Evolutionary conservation across 2,329 filamentous ascomycete genomes (phyloP).

Genomic region (Knufia fluminis): DNA sequence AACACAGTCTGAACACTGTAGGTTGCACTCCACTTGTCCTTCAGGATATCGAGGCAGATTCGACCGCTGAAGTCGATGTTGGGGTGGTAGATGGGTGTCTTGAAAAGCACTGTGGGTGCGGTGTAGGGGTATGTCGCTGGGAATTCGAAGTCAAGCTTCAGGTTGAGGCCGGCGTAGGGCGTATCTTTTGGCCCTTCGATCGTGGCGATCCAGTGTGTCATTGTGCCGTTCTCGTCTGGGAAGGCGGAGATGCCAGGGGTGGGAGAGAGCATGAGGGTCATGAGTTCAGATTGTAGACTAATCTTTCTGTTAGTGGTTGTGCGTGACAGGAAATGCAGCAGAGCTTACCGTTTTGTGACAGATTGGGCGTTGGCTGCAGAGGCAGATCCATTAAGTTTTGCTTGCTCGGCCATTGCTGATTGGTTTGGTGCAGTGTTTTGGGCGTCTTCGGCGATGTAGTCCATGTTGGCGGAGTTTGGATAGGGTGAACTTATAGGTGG

Average conservation of each 20-base stretch:
- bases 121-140: constrained; percentile 88
- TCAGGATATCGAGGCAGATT: constrained; percentile 95
- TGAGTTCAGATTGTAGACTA: constrained; percentile 92
- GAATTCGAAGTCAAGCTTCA: constrained; percentile 90
- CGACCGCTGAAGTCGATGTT: constrained; percentile 96
- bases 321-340: not conserved
- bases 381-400: constrained; percentile 49
- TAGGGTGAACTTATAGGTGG: not conserved
- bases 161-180: constrained; percentile 74
- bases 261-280: constrained; percentile 95
- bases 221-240: constrained; percentile 78
- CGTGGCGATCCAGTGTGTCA: constrained; percentile 87
- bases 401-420: constrained; percentile 41
- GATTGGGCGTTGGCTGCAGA: constrained; percentile 60
- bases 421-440: constrained; percentile 58
- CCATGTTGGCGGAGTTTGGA: not conserved
- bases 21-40: constrained; percentile 97
- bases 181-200: constrained; percentile 87
- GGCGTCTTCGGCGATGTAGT: not conserved
- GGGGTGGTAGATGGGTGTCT: constrained; percentile 97
- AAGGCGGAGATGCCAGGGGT: constrained; percentile 93
- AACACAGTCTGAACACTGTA: constrained; percentile 94
- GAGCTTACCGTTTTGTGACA: constrained; percentile 63
- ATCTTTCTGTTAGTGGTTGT: constrained; percentile 2
- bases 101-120: constrained; percentile 86